phyloP scores from a whole-genome alignment of 2,329 filamentous ascomycete genomes.

The Aspergillus sp. region DNA sequence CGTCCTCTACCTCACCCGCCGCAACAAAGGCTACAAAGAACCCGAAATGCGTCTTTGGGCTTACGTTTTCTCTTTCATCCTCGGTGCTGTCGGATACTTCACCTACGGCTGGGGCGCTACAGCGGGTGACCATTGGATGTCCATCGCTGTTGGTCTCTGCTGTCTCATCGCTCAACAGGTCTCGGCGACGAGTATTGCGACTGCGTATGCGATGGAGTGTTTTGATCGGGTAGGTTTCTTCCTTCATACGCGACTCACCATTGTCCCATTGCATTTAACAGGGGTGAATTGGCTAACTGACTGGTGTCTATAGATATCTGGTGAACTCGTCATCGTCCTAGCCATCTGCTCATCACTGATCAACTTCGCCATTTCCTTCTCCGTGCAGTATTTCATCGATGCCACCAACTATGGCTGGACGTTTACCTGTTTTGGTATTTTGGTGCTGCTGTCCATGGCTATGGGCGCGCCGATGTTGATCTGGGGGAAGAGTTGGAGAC shows the following conservation, averaged over 20 bases:
- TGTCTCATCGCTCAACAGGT: conserved; percentile 40
- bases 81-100: conserved; percentile 31
- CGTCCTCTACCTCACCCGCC: conserved; percentile 27
- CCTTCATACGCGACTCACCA: neutral
- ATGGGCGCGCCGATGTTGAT: conserved; percentile 24
- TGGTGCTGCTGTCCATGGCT: conserved; percentile 19
- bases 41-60: conserved; percentile 37
- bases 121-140: conserved; percentile 29
- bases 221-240: conserved; percentile 26
- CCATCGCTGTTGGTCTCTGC: conserved; percentile 31
- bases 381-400: conserved; percentile 37
- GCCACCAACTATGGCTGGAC: conserved; percentile 26
- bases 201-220: conserved; percentile 40
- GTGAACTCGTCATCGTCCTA: conserved; percentile 34
- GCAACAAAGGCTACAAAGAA: conserved; percentile 32
- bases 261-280: conserved; percentile 2
- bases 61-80: conserved; percentile 25
- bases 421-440: conserved; percentile 32
- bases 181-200: conserved; percentile 33
- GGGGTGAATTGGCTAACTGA: neutral
- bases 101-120: conserved; percentile 37
- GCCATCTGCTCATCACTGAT: conserved; percentile 30
- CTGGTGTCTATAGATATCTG: conserved; percentile 22
- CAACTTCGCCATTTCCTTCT: conserved; percentile 35
- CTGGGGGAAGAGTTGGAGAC: conserved; percentile 31